A percentile compares a stretch with the other conserved stretches of the same genome.
These are phyloP conservation scores for Trichoderma breve DNA, from an alignment of 2,329 filamentous ascomycete species.

Conservation along the genomic window DNA sequence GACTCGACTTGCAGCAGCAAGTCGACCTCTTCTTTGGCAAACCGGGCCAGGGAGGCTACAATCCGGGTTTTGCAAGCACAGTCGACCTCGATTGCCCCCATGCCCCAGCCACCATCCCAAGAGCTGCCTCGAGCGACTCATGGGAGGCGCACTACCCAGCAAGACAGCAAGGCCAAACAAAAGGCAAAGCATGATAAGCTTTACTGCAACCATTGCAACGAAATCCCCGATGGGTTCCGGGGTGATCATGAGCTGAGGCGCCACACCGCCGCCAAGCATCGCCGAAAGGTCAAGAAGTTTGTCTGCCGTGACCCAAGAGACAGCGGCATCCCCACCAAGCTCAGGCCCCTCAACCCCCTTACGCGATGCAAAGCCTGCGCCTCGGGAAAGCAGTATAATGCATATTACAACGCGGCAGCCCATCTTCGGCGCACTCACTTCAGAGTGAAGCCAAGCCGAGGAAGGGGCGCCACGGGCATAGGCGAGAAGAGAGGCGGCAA, in stretches of 20 bases:
- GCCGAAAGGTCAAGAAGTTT: constrained; percentile 52
- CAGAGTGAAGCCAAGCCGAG: constrained; percentile 57
- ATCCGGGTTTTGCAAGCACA: constrained; percentile 42
- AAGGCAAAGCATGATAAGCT: constrained; percentile 71
- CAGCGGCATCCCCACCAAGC: constrained; percentile 41
- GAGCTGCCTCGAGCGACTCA: constrained; percentile 1
- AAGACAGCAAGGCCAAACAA: constrained; percentile 40
- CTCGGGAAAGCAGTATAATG: constrained; percentile 75
- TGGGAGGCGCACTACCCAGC: constrained; percentile 27
- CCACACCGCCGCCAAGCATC: constrained; percentile 66
- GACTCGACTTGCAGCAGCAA: constrained; percentile 24
- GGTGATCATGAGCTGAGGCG: constrained; percentile 79
- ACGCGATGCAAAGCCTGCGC: constrained; percentile 81
- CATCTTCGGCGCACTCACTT: constrained; percentile 89
- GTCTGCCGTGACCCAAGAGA: constrained; percentile 55
- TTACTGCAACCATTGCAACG: constrained; percentile 66
- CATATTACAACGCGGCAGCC: constrained; percentile 92
- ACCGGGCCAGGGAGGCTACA: constrained; percentile 48
- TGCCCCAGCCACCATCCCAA: constrained; percentile 34
- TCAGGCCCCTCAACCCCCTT: constrained; percentile 61
- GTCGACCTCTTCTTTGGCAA: constrained; percentile 46
- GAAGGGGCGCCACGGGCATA: constrained; percentile 39
- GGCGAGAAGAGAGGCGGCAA: constrained; percentile 56
- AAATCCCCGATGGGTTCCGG: constrained; percentile 75
- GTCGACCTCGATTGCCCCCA: constrained; percentile 43